phyloP scores from a whole-genome alignment of 2,329 filamentous ascomycete species.

The Pezizomycotina sp. region DNA sequence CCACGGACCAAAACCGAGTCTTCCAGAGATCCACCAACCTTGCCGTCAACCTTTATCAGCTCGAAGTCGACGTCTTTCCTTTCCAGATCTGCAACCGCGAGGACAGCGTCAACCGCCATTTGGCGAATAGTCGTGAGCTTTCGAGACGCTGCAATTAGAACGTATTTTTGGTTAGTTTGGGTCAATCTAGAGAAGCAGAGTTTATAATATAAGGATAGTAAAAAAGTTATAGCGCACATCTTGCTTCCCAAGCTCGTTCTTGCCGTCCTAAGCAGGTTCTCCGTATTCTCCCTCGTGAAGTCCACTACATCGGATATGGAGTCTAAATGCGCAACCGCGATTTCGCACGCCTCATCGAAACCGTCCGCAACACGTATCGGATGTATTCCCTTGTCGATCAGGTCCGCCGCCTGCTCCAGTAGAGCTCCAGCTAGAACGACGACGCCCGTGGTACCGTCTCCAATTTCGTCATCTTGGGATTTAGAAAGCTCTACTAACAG shows the following conservation, averaged over 20 bases:
- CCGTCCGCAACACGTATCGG: conserved; percentile 97
- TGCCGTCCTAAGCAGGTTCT: conserved; percentile 84
- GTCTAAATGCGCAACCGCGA: conserved; percentile 83
- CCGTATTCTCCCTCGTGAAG: conserved; percentile 62
- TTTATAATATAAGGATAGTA: too few relatives aligned
- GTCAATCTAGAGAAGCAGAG: conserved; percentile 7
- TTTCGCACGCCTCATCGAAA: conserved; percentile 94
- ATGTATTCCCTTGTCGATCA: conserved; percentile 99
- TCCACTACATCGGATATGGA: conserved; percentile 80
- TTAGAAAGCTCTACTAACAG: conserved; percentile 91
- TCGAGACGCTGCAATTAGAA: conserved; percentile 49
- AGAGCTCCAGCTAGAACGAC: conserved; percentile 90
- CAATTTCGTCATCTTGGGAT: conserved; percentile 97
- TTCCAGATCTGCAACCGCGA: conserved; percentile 89
- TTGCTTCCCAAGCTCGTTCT: conserved; percentile 94
- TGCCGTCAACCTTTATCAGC: conserved; percentile 97
- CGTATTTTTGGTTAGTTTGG: conserved; percentile 21
- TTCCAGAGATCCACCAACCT: conserved; percentile 85
- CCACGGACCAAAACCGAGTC: conserved; percentile 91
- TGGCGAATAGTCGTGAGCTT: conserved; percentile 96
- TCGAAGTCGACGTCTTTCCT: conserved; percentile 97
- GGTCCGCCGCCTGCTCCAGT: conserved; percentile 86
- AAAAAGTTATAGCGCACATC: conserved; percentile 38
- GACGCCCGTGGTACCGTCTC: conserved; percentile 93
- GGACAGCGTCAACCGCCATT: conserved; percentile 95